Evolutionary conservation across 2,329 filamentous ascomycete genomes (phyloP), one percentile per base, ranked within the genome.

Genomic region (Paecilomyces sp.): DNA sequence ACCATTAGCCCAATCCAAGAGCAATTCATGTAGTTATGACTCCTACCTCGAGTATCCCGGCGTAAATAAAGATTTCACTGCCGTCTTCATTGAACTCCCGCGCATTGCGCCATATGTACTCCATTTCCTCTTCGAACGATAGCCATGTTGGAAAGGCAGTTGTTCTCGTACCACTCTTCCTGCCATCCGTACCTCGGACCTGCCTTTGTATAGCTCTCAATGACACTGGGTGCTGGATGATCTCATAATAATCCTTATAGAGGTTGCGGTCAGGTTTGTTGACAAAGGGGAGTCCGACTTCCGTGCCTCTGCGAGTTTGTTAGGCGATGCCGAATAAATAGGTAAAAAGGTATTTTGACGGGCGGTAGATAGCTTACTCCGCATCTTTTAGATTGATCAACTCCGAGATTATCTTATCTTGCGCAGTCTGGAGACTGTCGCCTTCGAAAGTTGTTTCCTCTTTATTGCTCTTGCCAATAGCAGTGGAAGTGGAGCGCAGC

Each of bases 21-120:
- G 59, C 25, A 30, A 30, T 33, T 33, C 5, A 33, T 24, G 12
- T 54, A 56, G 67, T 60, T 54, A n/a, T 58, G 9, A 60, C 59
- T 66, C 74, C 57, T 77, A 91, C 90, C 84, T 95, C 88, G 6
- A 97, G 83, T 61, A 94, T 87, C 55, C 87, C 84, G 0, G 91
- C 91, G 62, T 94, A 80, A 24, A 84, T 80, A 64, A 87, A 91
- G 57, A 96, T 92, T 15, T 91, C 88, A 68, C 92, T 96, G 3
- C 88, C 90, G 70, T 96, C 92, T 73, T 96, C 91, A 66, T 97
- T 97, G 79, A 93, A 97, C 61, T 88, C 88, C 68, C 87, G 89
- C 0, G 92, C 91, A 73, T 97, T 97, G 55, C 83, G 83, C 92
- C 92, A 97, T 52, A 97, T 86, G 57, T 90, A 82, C 67, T 87